A percentile compares a stretch with the other conserved stretches of the same genome.
These are phyloP conservation scores for Alternaria atra DNA, from an alignment of 2,329 filamentous ascomycete genomes.

Conservation along the genomic window DNA sequence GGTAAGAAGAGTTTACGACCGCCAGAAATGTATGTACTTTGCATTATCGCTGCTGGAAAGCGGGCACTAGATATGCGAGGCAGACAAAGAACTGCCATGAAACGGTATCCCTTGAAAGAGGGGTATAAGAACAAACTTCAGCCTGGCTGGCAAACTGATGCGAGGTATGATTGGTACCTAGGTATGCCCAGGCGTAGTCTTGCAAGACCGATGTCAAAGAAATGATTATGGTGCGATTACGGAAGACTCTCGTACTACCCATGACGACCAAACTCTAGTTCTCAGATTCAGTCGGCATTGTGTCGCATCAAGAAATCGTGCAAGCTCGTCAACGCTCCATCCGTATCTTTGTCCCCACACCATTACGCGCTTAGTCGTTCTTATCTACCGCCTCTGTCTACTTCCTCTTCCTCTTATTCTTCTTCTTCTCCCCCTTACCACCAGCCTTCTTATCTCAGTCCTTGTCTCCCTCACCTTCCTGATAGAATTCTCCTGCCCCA, in stretches of 20 bases:
- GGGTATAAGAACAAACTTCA: background rate
- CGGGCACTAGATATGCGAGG: background rate
- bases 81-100: background rate
- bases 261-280: background rate
- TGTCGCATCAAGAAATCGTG: background rate
- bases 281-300: background rate
- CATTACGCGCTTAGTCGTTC: too few species aligned
- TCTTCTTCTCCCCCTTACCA: too few species aligned
- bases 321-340: too few species aligned
- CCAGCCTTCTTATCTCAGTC: too few species aligned
- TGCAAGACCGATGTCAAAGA: background rate
- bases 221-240: rapidly evolving
- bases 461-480: too few species aligned
- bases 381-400: too few species aligned
- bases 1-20: background rate
- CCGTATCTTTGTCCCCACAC: too few species aligned
- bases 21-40: background rate
- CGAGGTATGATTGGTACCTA: background rate
- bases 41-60: background rate
- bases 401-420: too few species aligned
- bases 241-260: background rate
- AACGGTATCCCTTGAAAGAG: background rate
- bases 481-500: too few species aligned
- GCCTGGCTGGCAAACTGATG: background rate
- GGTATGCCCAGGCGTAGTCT: background rate